A percentile compares a stretch with the other conserved stretches of the same genome.
Evolutionary conservation across 441 rosid species (phyloP).

Genomic region (Euphorbia corollata): DNA sequence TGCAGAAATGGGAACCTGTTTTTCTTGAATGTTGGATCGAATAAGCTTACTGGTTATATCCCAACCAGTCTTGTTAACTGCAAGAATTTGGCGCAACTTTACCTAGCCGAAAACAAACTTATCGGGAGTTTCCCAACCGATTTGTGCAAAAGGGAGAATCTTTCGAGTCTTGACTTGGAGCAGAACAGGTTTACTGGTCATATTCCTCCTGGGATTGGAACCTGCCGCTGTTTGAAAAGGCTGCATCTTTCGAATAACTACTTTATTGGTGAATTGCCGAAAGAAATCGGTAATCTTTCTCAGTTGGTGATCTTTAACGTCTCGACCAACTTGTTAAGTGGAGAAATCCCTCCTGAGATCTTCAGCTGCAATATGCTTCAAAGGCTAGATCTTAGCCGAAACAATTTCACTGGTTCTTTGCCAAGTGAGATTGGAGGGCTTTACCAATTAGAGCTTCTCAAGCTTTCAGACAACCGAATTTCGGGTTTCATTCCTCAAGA

Average conservation of each 20-base stretch:
- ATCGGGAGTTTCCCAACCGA: constrained; percentile 60
- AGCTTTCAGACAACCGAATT: constrained; percentile 63
- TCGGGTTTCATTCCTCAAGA: constrained; percentile 53
- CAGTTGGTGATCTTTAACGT: constrained; percentile 63
- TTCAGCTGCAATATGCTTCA: constrained; percentile 73
- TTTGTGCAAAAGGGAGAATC: constrained; percentile 51
- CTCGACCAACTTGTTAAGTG: constrained; percentile 65
- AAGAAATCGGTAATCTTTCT: constrained; percentile 61
- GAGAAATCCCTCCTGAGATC: constrained; percentile 60
- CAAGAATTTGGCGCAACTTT: constrained; percentile 59
- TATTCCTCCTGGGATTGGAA: constrained; percentile 55
- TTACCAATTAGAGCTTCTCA: constrained; percentile 70
- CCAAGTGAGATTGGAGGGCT: constrained; percentile 57
- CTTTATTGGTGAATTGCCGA: constrained; percentile 58
- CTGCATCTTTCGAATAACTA: constrained; percentile 56
- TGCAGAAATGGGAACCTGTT: constrained; percentile 46
- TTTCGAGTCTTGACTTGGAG: constrained; percentile 61
- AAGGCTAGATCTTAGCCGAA: constrained; percentile 73
- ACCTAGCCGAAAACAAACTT: constrained; percentile 50
- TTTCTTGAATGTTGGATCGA: constrained; percentile 58
- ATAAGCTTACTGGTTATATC: constrained; percentile 59
- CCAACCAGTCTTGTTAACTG: constrained; percentile 58
- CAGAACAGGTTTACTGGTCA: constrained; percentile 67
- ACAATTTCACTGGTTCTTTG: constrained; percentile 50
- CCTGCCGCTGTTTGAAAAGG: constrained; percentile 57